Conservation (phyloP, 2,329 filamentous ascomycete species). For the Pseudocercospora ulei region DNA sequence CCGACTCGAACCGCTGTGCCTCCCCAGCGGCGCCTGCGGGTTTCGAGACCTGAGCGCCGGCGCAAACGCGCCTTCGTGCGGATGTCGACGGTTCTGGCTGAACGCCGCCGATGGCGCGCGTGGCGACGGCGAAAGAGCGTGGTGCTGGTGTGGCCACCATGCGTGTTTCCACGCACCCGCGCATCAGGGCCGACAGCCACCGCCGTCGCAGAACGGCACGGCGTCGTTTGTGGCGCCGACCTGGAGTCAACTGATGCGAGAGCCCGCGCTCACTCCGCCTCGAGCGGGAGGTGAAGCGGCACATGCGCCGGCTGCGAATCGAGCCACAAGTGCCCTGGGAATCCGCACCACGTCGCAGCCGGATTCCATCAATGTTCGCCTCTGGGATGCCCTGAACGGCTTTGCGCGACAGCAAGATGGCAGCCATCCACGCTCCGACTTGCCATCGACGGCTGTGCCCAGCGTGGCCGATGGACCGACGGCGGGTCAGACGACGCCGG, state of each 20-base stretch:
- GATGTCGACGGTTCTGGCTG: slow-evolving; percentile 47
- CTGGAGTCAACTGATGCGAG: slow-evolving; percentile 22
- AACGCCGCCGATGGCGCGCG: slow-evolving; percentile 23
- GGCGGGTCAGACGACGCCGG: slow-evolving; percentile 15
- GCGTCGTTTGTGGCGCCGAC: slow-evolving; percentile 21
- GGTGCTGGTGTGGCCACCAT: slow-evolving; percentile 50
- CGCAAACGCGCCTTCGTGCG: slow-evolving; percentile 40
- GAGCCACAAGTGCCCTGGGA: slow-evolving; percentile 24
- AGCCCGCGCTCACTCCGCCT: slow-evolving; percentile 1
- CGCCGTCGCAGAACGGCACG: slow-evolving; percentile 3
- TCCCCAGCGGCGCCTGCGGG: slow-evolving; percentile 47
- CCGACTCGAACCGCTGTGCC: slow-evolving; percentile 22
- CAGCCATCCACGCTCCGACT: slow-evolving; percentile 6
- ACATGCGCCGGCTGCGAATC: background rate
- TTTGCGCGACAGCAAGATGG: slow-evolving; percentile 33
- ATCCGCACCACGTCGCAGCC: slow-evolving; percentile 22
- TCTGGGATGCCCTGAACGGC: slow-evolving; percentile 33
- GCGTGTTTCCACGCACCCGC: slow-evolving; percentile 45
- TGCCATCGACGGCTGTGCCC: slow-evolving; percentile 29
- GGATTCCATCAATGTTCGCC: slow-evolving; percentile 29
- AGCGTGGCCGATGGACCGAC: slow-evolving; percentile 28
- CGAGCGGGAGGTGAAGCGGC: slow-evolving; percentile 13
- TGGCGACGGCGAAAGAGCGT: slow-evolving; percentile 31
- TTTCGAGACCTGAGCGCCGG: slow-evolving; percentile 42
- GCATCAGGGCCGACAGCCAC: slow-evolving; percentile 11